Evolutionary conservation across 2,329 filamentous ascomycete genomes (phyloP), one percentile per base, ranked within the genome.

Genomic region (Alternaria sp.): DNA sequence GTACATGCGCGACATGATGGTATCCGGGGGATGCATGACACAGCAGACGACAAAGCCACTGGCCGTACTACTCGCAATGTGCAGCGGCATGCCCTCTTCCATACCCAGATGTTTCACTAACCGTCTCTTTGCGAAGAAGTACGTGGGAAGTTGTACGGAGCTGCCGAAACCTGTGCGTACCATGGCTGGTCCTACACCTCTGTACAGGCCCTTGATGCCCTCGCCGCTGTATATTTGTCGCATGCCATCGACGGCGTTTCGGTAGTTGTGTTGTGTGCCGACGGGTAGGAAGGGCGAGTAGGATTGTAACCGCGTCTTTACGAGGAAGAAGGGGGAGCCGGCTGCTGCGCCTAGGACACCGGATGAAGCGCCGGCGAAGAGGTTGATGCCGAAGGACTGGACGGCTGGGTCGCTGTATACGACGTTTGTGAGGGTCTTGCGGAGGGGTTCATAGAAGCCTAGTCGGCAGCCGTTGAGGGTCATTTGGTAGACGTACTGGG

Each of bases 1-100:
- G 86, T 99, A 99, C 85, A 99, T 90, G 67, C 96, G 91, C 66
- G 93, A 96, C 96, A 99, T 99, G 82, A 99, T 92, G 6, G 96
- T 99, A 80, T 99, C 96, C 87, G 96, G 96, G 58, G 96, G 96
- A 77, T 99, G 96, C 96, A 99, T 99, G 68, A 98, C 90, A 72
- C 92, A 93, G 84, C 96, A 99, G 18, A 99, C 96, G 12, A 97
- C 96, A 75, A 99, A 97, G 1, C 96, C 96, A 75, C 93, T 97
- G 41, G 89, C 90, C 5, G 95, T 90, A 73, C 94, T 97, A 80
- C 93, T 97, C 41, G 93, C 87, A 69, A 99, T 84, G 80, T 99
- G 96, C 75, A 99, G 83, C 47, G 92, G 90, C 41, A 93, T 92
- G 2, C 96, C 95, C 77, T 99, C 96, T 75, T 96, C 85, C 91